Percentiles rank a stretch among this genome's conserved stretches.
phyloP scores from a whole-genome alignment of 2,329 filamentous ascomycete genomes.

The Fusarium sp. region DNA sequence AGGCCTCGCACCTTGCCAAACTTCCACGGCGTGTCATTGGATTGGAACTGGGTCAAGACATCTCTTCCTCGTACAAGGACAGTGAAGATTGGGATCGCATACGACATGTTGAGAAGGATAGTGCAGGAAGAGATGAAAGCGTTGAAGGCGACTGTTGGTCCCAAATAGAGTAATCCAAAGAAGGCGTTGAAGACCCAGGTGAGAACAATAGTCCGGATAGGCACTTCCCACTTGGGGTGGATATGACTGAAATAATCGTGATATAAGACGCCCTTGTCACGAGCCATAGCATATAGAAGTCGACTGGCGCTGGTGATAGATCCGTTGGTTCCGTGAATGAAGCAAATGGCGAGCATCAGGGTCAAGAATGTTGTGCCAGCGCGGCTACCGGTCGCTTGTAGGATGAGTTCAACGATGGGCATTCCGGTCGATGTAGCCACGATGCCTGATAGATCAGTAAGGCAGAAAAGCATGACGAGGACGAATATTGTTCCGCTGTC shows the following conservation, averaged over 20 bases:
- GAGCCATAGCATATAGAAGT: constrained; percentile 56
- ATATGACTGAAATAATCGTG: constrained; percentile 37
- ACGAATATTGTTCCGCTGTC: constrained; percentile 56
- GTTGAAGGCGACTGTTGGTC: constrained; percentile 39
- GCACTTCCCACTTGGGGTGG: constrained; percentile 30
- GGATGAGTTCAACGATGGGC: constrained; percentile 62
- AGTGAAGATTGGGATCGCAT: constrained; percentile 35
- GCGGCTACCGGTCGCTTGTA: constrained; percentile 58
- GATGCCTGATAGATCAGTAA: constrained; percentile 56
- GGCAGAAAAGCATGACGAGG: constrained; percentile 60
- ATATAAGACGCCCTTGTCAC: constrained; percentile 36
- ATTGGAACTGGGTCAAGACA: constrained; percentile 6
- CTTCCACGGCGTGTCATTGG: constrained; percentile 20
- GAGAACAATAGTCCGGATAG: constrained; percentile 26
- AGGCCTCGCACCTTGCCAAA: constrained; percentile 22
- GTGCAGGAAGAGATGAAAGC: constrained; percentile 42
- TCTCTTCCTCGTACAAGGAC: constrained; percentile 28
- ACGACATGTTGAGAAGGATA: constrained; percentile 41
- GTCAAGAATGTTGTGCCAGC: constrained; percentile 59
- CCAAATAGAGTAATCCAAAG: constrained; percentile 39
- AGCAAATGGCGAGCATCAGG: constrained; percentile 60
- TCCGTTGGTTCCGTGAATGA: constrained; percentile 63
- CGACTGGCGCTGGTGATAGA: constrained; percentile 60
- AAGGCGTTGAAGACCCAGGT: constrained; percentile 36
- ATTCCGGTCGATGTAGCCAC: constrained; percentile 58